Evolutionary conservation across 108 stramenopile species (phyloP).

Genomic region (Cyclostephanos tholiformis): DNA sequence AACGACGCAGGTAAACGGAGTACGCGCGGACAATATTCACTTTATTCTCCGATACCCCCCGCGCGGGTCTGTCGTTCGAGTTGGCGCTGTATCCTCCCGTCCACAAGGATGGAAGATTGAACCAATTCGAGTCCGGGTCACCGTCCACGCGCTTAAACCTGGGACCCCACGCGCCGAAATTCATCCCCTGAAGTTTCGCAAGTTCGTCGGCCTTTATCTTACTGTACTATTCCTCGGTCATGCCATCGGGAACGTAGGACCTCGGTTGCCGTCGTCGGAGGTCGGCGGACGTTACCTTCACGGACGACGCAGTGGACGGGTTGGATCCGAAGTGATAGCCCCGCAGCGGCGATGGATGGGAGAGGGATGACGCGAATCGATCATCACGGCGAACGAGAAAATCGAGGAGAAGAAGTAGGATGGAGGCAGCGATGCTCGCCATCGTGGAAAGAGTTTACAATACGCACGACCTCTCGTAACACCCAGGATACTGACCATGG

Average conservation of each 20-base stretch:
- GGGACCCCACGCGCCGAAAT: slow-evolving; percentile 72
- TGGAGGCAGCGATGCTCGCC: not conserved
- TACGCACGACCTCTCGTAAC: no score
- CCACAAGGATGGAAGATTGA: slow-evolving; percentile 60
- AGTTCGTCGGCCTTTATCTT: slow-evolving; percentile 55
- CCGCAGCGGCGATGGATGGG: not conserved
- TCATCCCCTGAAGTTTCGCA: slow-evolving; percentile 44
- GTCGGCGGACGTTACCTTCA: not conserved
- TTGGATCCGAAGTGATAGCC: not conserved
- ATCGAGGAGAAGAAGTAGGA: not conserved
- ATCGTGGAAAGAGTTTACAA: not conserved
- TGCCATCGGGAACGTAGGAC: slow-evolving; percentile 61
- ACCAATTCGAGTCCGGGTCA: slow-evolving; percentile 66
- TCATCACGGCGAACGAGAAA: not conserved
- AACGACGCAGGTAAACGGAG: slow-evolving; percentile 12
- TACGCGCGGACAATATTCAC: not conserved
- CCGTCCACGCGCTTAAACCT: slow-evolving; percentile 50
- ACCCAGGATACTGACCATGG: no score
- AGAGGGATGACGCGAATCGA: slow-evolving; percentile 1
- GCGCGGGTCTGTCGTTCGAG: not conserved
- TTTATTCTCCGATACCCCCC: not conserved
- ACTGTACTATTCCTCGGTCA: slow-evolving; percentile 57
- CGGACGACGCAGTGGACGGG: not conserved
- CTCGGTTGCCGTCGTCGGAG: slow-evolving; percentile 3
- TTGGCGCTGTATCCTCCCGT: slow-evolving; percentile 45